These are phyloP conservation scores for Coemansia sp. DNA, from an alignment of 192 early-diverging fungal species.

Conservation along the genomic window DNA sequence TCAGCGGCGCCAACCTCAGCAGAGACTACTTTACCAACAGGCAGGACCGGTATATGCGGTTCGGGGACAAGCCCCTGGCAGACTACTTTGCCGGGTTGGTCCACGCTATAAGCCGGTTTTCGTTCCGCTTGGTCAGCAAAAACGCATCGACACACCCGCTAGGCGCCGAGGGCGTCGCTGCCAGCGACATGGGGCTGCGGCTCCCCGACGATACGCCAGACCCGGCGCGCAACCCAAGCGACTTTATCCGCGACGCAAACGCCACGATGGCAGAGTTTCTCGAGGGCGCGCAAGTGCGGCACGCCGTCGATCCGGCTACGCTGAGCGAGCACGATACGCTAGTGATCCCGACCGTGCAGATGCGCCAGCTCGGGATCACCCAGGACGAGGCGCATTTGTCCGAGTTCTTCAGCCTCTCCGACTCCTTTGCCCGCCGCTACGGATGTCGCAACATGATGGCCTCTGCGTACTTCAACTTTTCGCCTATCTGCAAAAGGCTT, in stretches of 20 bases:
- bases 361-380: slow-evolving; percentile 73
- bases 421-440: slow-evolving; percentile 31
- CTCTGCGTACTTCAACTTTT: slow-evolving; percentile 95
- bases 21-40: slow-evolving; percentile 93
- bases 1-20: slow-evolving; percentile 85
- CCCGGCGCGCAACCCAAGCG: slow-evolving; percentile 58
- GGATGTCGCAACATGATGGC: slow-evolving; percentile 69
- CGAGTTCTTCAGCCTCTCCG: slow-evolving; percentile 60
- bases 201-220: slow-evolving; percentile 48
- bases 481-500: slow-evolving; percentile 60
- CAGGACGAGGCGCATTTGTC: slow-evolving; percentile 75
- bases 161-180: neutral
- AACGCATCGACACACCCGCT: slow-evolving; percentile 9
- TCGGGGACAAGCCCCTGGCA: slow-evolving; percentile 59
- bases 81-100: slow-evolving; percentile 74
- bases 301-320: neutral
- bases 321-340: slow-evolving; percentile 60
- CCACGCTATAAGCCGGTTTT: slow-evolving; percentile 61
- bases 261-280: slow-evolving; percentile 57
- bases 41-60: slow-evolving; percentile 90
- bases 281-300: slow-evolving; percentile 20
- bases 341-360: slow-evolving; percentile 81
- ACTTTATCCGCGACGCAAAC: slow-evolving; percentile 59
- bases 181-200: slow-evolving; percentile 1
- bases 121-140: slow-evolving; percentile 50